A percentile compares a stretch with the other conserved stretches of the same genome.
phyloP scores from a whole-genome alignment of 2,329 filamentous ascomycete genomes.

The Helotiales sp. region DNA sequence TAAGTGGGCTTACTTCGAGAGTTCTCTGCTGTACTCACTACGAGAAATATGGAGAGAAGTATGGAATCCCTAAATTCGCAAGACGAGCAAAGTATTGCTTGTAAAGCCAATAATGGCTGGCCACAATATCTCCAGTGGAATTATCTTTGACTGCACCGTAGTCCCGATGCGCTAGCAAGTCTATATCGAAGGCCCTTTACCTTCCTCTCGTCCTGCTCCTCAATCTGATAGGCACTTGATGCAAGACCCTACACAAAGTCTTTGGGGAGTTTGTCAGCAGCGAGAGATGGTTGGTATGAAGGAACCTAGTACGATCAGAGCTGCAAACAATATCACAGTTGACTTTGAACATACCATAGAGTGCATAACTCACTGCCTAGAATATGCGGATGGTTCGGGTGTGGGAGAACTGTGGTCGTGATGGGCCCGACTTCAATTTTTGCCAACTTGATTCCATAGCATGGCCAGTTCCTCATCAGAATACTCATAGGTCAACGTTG shows the following conservation, averaged over 20 bases:
- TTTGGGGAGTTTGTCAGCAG: conserved; percentile 46
- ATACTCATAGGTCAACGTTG: conserved; percentile 51
- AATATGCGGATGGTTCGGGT: conserved; percentile 48
- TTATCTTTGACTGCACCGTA: conserved; percentile 44
- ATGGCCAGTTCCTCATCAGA: conserved; percentile 52
- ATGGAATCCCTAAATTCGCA: conserved; percentile 57
- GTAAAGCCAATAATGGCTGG: conserved; percentile 60
- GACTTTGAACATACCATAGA: conserved; percentile 49
- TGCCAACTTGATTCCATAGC: conserved; percentile 52
- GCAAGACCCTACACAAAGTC: conserved; percentile 54
- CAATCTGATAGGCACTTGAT: conserved; percentile 52
- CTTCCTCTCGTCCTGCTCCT: conserved; percentile 54
- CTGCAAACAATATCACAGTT: too few species aligned
- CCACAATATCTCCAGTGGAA: conserved; percentile 54
- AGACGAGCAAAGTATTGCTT: conserved; percentile 61
- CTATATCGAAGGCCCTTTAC: conserved; percentile 51
- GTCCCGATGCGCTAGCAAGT: conserved; percentile 44
- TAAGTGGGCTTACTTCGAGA: not conserved
- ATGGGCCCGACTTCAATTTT: conserved; percentile 49
- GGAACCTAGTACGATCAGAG: conserved; percentile 27
- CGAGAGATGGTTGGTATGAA: conserved; percentile 34
- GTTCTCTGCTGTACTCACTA: conserved; percentile 37
- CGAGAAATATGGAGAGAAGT: conserved; percentile 49
- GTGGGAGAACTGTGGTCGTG: conserved; percentile 50
- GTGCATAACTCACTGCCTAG: conserved; percentile 48